Percentiles rank a stretch among this genome's conserved stretches.
These are phyloP conservation scores for Erythrophleum ivorense DNA, from an alignment of 331 rosid genomes.

Conservation along the genomic window DNA sequence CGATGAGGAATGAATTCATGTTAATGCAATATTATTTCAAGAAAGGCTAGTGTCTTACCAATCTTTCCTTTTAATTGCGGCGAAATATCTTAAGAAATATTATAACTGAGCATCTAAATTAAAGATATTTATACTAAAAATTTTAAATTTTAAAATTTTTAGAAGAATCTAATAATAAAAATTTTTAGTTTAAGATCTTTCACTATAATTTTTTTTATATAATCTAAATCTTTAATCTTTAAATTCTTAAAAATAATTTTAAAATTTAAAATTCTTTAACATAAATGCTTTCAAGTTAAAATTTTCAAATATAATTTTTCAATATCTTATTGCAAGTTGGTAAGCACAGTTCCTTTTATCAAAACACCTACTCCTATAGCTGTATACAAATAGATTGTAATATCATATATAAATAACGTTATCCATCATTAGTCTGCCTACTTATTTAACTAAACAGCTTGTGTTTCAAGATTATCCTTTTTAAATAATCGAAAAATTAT, in stretches of 20 bases:
- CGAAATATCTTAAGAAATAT: background rate
- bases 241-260: too few species aligned
- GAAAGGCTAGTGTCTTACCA: background rate
- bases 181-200: too few species aligned
- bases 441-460: background rate
- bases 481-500: conserved; percentile 31
- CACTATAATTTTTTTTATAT: too few species aligned
- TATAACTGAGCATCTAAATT: too few species aligned
- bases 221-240: too few species aligned
- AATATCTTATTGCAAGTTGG: conserved; percentile 36
- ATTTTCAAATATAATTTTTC: background rate
- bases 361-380: conserved; percentile 16
- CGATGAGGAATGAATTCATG: background rate
- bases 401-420: conserved; percentile 24
- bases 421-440: conserved; percentile 35
- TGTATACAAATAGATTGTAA: background rate
- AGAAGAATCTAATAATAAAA: too few species aligned
- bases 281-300: too few species aligned
- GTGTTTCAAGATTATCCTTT: background rate
- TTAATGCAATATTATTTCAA: background rate
- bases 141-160: too few species aligned
- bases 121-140: too few species aligned
- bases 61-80: conserved; percentile 9
- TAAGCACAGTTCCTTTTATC: conserved; percentile 22
- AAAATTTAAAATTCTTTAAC: too few species aligned